Base-by-base conservation (phyloP, 805 yeast species). In the Ogataea degrootiae region DNA sequence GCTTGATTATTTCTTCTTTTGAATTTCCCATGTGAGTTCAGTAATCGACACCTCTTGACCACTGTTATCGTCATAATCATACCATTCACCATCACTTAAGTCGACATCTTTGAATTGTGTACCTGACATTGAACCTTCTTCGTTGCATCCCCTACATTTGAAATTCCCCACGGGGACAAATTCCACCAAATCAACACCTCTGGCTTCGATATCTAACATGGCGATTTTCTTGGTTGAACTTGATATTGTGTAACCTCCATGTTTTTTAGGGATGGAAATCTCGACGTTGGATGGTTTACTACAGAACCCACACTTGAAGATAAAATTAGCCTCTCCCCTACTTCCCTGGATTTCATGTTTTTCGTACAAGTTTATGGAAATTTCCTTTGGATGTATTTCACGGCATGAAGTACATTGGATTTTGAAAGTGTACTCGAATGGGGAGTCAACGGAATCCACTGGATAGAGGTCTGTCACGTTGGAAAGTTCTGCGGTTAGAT, bases 51-150 rank as follows among this genome's bases (percentile, higher is more conserved):
- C 97, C 65, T 92, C 97, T 39, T 72, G 78, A 12, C 80, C 78
- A 7, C 85, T 83, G 54, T 82, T 79, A 47, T 94, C 98, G 63
- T 94, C 98, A 61, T 91, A 94, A 59, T 94, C 99, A 62, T 83
- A 94, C 91, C 96, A 91, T 62, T 94, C 98, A 45, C 79, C 82
- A 23, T 87, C 96, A 35, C 73, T 77, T 29, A 90, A 69, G 47
- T 85, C 94, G 23, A 89, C 76, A 29, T 85, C 87, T 6, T 60
- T 60, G 59, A 86, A 87, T 45, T 62, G 65, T 9, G 85, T 72
- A 12, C 68, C 65, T 1, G 44, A 34, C 9, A 23, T 2, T 6
- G 35, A 11, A 11, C 43, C 43, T 2, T 58, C 60, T 11, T 39
- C 41, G 22, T 77, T 82, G 6, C 67, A 72, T 12, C 87, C 86